Evolutionary conservation across 176 grass and related monocot species (phyloP).

Genomic region (Saccharum spontaneum): DNA sequence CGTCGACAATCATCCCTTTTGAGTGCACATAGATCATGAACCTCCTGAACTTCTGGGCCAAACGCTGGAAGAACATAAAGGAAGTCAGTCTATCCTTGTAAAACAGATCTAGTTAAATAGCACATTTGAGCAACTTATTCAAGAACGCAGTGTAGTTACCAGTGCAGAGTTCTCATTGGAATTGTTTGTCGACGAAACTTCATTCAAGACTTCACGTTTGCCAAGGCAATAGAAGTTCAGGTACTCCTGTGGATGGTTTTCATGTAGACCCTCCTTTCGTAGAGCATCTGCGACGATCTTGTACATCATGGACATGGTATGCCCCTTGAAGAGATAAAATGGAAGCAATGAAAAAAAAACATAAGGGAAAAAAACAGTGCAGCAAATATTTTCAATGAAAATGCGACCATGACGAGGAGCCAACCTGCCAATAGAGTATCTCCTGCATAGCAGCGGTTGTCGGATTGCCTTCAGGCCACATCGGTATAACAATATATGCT

Average conservation of each 20-base stretch:
- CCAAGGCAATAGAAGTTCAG: constrained; percentile 82
- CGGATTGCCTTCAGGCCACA: constrained; percentile 94
- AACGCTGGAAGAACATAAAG: constrained; percentile 28
- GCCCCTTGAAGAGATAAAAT: constrained; percentile 47
- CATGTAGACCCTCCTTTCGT: constrained; percentile 44
- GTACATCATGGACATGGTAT: constrained; percentile 83
- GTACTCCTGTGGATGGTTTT: constrained; percentile 61
- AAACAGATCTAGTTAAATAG: neutral
- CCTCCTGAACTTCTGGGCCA: constrained; percentile 58
- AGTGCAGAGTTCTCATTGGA: constrained; percentile 49
- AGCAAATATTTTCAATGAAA: neutral
- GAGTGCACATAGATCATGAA: constrained; percentile 91
- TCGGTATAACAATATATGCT: constrained; percentile 87
- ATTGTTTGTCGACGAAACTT: neutral
- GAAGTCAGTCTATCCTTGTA: neutral
- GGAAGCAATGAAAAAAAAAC: neutral
- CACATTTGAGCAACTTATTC: neutral
- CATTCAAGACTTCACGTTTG: constrained; percentile 44
- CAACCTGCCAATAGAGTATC: constrained; percentile 97
- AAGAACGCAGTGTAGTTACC: constrained; percentile 17
- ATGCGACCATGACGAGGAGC: neutral
- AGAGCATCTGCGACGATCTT: constrained; percentile 59
- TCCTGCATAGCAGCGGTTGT: constrained; percentile 76
- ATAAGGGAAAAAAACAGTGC: neutral
- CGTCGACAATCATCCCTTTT: constrained; percentile 71